Evolutionary conservation across 2,329 filamentous ascomycete species (phyloP).

Genomic region (Rasamsonia emersonii): DNA sequence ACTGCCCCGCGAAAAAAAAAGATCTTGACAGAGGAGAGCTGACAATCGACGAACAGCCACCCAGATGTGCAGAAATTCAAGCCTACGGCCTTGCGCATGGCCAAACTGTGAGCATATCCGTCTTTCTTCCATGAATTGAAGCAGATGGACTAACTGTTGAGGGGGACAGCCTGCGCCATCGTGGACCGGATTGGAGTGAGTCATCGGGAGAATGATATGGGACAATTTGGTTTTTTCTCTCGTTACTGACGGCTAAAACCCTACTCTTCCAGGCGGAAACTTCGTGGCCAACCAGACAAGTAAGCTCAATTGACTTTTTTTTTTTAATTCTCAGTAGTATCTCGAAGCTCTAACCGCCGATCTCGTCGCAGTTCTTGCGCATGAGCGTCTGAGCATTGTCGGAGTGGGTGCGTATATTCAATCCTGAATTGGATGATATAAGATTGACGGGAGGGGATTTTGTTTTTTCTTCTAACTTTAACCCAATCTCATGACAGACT

Average conservation of each 20-base stretch:
- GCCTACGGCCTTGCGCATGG: slow-evolving; percentile 83
- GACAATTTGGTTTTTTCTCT: slow-evolving; percentile 7
- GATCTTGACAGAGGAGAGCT: slow-evolving; percentile 9
- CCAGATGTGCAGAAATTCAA: slow-evolving; percentile 96
- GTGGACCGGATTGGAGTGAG: slow-evolving; percentile 98
- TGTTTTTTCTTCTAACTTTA: no score
- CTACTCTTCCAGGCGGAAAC: slow-evolving; percentile 61
- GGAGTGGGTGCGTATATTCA: slow-evolving; percentile 65
- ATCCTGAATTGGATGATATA: slow-evolving; percentile 21
- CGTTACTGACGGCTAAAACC: slow-evolving; percentile 12
- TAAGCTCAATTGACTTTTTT: slow-evolving; percentile 36
- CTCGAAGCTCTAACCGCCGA: slow-evolving; percentile 14
- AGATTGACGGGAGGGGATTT: no score
- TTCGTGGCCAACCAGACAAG: slow-evolving; percentile 85
- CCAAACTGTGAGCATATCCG: slow-evolving; percentile 70
- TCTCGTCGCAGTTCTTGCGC: slow-evolving; percentile 65
- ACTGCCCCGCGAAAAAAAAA: slow-evolving; percentile 7
- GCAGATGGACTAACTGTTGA: slow-evolving; percentile 17
- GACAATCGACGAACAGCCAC: slow-evolving; percentile 45
- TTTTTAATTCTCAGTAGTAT: slow-evolving; percentile 5
- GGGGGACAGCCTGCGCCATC: slow-evolving; percentile 69
- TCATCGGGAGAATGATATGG: slow-evolving; percentile 23
- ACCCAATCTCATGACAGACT: slow-evolving; percentile 50
- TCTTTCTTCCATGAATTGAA: slow-evolving; percentile 1
- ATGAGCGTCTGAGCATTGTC: slow-evolving; percentile 96